Evolutionary conservation across 2,329 filamentous ascomycete genomes (phyloP), one percentile per base, ranked within the genome.

Genomic region (Pezizomycotina sp.): DNA sequence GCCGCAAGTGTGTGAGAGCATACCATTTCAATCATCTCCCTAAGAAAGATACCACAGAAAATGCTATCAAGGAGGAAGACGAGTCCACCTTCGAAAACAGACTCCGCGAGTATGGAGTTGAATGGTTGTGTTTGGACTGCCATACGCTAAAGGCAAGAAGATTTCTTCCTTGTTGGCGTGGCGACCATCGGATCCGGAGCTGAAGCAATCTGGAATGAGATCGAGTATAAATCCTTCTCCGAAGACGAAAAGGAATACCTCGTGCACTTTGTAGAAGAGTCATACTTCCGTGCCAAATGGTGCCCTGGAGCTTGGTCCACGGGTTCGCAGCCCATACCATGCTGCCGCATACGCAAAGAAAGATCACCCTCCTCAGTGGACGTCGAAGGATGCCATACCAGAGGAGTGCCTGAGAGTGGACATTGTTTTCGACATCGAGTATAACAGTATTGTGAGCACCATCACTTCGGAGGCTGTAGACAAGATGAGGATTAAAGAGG

Each of bases 221-320:
- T 63, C 65, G 6, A 36, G 45, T 9, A 31, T 40, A 10, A 40
- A 35, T 4, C 43, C 49, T 59, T 80, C n/a, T 56, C 60, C 7
- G 77, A 89, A 51, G 77, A 82, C 36, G 65, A 78, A n/a, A 84
- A 84, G 47, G 82, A 93, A 48, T 98, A 95, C 52, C 67, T 98
- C 2, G 61, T 98, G 49, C 92, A 89, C 54, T 95, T 84, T 81
- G 72, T 77, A 27, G 63, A 65, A 0, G 65, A 70, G 37, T 92
- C 86, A 0, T 91, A 93, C 52, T 77, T 74, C 45, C 75, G 80
- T 47, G 81, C 79, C 34, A 65, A 64, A 5, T 98, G 91, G 89
- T 78, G 82, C 66, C 72, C 82, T 6, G 89, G 86, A 8, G 66
- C 77, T 10, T 98, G 89, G 89, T 92, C 1, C 86, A 71, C 63